Conservation (phyloP, 2,329 filamentous ascomycete species). For the Epichloe uncinata region DNA sequence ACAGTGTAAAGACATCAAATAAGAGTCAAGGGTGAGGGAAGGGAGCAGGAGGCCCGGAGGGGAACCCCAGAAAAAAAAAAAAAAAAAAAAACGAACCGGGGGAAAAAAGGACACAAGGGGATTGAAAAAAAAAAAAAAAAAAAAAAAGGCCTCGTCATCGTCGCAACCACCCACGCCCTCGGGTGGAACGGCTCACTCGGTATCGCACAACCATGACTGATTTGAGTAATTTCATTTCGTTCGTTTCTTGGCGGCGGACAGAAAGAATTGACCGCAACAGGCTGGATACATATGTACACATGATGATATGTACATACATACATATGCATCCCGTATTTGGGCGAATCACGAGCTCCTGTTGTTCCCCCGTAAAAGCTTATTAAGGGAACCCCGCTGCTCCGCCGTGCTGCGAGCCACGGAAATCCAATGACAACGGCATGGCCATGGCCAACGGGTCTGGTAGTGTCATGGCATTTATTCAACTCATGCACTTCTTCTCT, state of each 20-base stretch:
- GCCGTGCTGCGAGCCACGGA: not conserved
- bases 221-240: not conserved
- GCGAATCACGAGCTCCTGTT: slow-evolving; percentile 1
- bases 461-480: no score
- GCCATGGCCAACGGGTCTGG: not conserved
- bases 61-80: no score
- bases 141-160: not conserved
- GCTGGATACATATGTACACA: no score
- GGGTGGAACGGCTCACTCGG: no score
- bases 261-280: not conserved
- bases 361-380: slow-evolving; percentile 3
- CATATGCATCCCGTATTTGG: not conserved
- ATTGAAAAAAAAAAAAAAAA: not conserved
- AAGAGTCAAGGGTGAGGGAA: no score
- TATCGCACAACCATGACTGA: not conserved
- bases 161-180: not conserved
- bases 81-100: not conserved
- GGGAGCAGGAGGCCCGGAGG: no score
- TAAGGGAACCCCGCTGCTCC: not conserved
- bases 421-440: not conserved
- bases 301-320: not conserved
- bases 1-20: no score
- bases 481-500: no score
- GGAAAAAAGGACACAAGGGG: not conserved
- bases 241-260: no score